Evolutionary conservation across 176 grass and related monocot genomes (phyloP), one percentile per base, ranked within the genome.

Genomic region (Rhynchospora breviuscula): DNA sequence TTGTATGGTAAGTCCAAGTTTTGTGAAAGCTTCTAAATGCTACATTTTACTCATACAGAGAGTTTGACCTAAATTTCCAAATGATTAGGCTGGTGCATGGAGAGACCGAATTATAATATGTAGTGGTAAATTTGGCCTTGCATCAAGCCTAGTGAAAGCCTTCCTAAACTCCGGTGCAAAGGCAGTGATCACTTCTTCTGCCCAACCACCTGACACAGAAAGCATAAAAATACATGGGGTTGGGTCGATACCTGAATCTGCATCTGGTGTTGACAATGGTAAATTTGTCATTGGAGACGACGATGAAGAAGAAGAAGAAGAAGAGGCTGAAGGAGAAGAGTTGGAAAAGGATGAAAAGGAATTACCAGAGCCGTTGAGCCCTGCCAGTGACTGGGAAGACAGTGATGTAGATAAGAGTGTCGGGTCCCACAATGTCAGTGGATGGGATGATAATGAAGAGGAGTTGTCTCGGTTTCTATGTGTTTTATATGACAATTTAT

Each of bases 341-440:
- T 93, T 91, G 80, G 88, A 93, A 61, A 95, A 95, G 6, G 93
- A 85, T 7, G 96, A 95, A 31, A 93, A 92, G 63, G 87, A 84
- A 2, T 89, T 89, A 8, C 85, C 81, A 14, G 90, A 98, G 79
- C 95, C 89, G 21, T 79, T 58, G 51, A 95, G 96, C 79, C 89
- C 92, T 49, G 80, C 83, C 79, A 98, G 93, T 75, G 96, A 99
- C 72, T 95, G 96, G 96, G 93, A 99, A 85, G 96, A 99, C 71
- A 93, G 91, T 46, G 91, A 99, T 9, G 89, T 23, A 4, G 95
- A 98, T 59, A 95, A 89, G 81, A 86, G 57, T n/a, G 54, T 77
- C 3, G 80, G 67, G 11, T 64, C 78, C 46, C 81, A 85, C 43
- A 8, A n/a, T 10, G 73, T 79, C 80, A 81, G 76, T 82, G 82